These are phyloP conservation scores for Trichoderma koningii DNA, from an alignment of 2,329 filamentous ascomycete genomes.

Conservation along the genomic window DNA sequence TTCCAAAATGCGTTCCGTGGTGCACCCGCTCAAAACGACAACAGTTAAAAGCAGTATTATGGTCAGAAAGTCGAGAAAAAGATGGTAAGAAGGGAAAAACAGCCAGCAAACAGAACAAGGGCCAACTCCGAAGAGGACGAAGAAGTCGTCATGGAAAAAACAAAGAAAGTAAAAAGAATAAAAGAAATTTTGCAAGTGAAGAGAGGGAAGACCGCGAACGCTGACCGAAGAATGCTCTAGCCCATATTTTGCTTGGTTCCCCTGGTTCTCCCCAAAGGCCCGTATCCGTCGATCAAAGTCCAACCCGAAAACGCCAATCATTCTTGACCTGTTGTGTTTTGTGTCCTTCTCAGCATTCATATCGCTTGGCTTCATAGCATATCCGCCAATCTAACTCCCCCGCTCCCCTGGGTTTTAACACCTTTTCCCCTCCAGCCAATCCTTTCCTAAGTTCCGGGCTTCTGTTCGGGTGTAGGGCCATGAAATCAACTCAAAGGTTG, in stretches of 20 bases:
- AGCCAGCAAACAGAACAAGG: not conserved
- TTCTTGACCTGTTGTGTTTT: slow-evolving; percentile 16
- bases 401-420: not conserved
- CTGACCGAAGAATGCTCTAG: slow-evolving; percentile 20
- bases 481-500: slow-evolving; percentile 9
- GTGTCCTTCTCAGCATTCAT: slow-evolving; percentile 24
- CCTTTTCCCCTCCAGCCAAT: not conserved
- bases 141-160: not conserved
- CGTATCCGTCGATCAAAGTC: slow-evolving; percentile 24
- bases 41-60: slow-evolving; percentile 9
- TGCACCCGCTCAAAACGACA: slow-evolving; percentile 12
- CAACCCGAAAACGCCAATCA: slow-evolving; percentile 27
- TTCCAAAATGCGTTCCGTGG: slow-evolving; percentile 17
- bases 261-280: slow-evolving; percentile 20
- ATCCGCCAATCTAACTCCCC: slow-evolving; percentile 14
- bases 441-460: slow-evolving; percentile 2
- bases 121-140: slow-evolving; percentile 13
- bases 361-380: slow-evolving; percentile 17
- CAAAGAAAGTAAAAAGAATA: slow-evolving; percentile 17
- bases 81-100: slow-evolving; percentile 5
- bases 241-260: slow-evolving; percentile 11
- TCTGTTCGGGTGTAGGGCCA: slow-evolving; percentile 12
- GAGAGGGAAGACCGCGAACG: slow-evolving; percentile 9
- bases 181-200: slow-evolving; percentile 6
- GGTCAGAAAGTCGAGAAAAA: not conserved